Percentiles rank a stretch among this genome's conserved stretches.
phyloP scores from a whole-genome alignment of 352 stramenopile genomes.

The Thraustotheca clavata region DNA sequence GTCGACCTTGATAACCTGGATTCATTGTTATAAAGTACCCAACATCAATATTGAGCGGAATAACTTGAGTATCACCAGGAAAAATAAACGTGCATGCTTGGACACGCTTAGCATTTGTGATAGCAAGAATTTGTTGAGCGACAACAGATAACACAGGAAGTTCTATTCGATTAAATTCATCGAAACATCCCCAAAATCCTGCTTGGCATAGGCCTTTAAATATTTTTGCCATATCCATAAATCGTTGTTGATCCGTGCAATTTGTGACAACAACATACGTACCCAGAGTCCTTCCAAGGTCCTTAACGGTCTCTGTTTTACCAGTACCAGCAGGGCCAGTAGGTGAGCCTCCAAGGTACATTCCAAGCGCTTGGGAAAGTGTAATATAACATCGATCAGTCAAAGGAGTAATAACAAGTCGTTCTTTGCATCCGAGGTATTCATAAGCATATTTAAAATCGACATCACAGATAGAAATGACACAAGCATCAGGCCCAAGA shows the following conservation, averaged over 20 bases:
- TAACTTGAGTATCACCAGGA: slow-evolving; percentile 48
- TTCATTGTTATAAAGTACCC: slow-evolving; percentile 94
- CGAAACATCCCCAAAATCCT: slow-evolving; percentile 87
- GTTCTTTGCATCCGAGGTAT: slow-evolving; percentile 89
- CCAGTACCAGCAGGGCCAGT: slow-evolving; percentile 83
- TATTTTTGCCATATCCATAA: slow-evolving; percentile 91
- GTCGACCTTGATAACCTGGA: slow-evolving; percentile 86
- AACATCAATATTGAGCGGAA: slow-evolving; percentile 47
- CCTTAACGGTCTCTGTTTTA: slow-evolving; percentile 90
- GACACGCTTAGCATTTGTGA: slow-evolving; percentile 61
- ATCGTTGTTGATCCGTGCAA: slow-evolving; percentile 86
- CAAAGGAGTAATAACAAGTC: slow-evolving; percentile 84
- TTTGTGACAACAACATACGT: slow-evolving; percentile 92
- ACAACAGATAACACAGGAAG: slow-evolving; percentile 90
- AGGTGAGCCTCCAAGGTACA: slow-evolving; percentile 82
- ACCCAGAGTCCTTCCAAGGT: slow-evolving; percentile 84
- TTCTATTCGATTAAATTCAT: slow-evolving; percentile 92
- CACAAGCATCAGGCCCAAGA: slow-evolving; percentile 82
- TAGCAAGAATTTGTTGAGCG: slow-evolving; percentile 87
- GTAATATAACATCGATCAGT: slow-evolving; percentile 90
- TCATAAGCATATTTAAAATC: slow-evolving; percentile 91
- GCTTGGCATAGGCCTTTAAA: slow-evolving; percentile 89
- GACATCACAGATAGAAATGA: slow-evolving; percentile 92
- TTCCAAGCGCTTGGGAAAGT: slow-evolving; percentile 80
- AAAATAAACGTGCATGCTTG: slow-evolving; percentile 49